Evolutionary conservation across 208 protist genomes (phyloP).

Genomic region (Angomonas ambiguus): DNA sequence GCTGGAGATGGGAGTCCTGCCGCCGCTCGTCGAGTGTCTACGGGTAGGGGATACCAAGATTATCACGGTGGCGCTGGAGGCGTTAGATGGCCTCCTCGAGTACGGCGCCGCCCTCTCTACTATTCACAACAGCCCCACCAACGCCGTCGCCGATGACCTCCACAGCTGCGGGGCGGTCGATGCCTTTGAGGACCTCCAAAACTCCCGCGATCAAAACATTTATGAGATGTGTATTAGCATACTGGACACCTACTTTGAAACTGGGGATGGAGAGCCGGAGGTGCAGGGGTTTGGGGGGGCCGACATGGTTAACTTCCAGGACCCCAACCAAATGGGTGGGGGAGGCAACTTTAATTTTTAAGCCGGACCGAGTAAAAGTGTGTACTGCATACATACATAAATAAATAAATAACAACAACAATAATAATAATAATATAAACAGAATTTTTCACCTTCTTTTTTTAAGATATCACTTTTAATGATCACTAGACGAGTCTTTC

Average conservation of each 20-base stretch:
- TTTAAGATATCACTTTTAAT: too few relatives aligned
- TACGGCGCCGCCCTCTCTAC: constrained; percentile 16
- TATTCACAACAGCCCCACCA: constrained; percentile 15
- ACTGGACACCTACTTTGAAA: constrained; percentile 87
- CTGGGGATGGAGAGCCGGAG: constrained; percentile 18
- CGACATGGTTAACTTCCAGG: background rate
- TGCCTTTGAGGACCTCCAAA: constrained; percentile 93
- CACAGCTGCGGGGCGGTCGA: constrained; percentile 84
- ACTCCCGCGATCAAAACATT: constrained; percentile 91
- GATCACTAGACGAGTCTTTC: too few relatives aligned
- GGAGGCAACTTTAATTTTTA: background rate
- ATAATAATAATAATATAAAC: background rate
- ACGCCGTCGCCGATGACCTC: constrained; percentile 23
- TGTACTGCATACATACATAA: background rate
- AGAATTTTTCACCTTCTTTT: background rate
- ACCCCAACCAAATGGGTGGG: background rate
- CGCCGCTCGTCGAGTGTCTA: constrained; percentile 91
- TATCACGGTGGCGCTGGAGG: constrained; percentile 94
- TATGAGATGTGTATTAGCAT: constrained; percentile 93
- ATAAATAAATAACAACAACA: background rate
- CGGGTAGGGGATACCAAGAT: constrained; percentile 86
- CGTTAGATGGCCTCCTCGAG: constrained; percentile 93
- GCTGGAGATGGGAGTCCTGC: constrained; percentile 86
- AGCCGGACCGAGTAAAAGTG: too few relatives aligned
- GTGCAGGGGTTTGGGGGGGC: too few relatives aligned